Base-by-base conservation (phyloP, 2,329 filamentous ascomycete species). In the Cladophialophora immunda region DNA sequence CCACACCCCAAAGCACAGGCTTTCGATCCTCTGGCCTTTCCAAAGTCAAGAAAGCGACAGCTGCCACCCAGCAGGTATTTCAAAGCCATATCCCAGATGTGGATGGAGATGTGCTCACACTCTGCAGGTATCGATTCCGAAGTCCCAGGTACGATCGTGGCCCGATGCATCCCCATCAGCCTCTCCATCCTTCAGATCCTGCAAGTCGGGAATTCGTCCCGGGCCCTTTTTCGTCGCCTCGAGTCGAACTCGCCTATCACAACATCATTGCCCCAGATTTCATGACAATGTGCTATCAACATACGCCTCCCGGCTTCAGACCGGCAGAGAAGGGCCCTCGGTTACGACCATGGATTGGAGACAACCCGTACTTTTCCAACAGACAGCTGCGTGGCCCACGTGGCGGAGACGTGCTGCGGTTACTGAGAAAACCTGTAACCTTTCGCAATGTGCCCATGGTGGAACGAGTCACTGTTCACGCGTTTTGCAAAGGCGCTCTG, bases 131-230 rank as follows among this genome's bases (percentile, higher is more conserved):
- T 82, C 92, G 97, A 81, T 98, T 91, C 80, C 93, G 94, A 71
- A 90, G 94, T 58, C 95, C 95, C 70, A 95, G 94, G 82, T 99
- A 94, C 86, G 90, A 97, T 80, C 92, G 94, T 75, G 95, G 95
- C 64, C 94, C 94, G 70, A 85, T 98, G 27, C 94, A 98, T 78
- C 95, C 95, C 58, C 89, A 97, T 75, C 93, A 97, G 82, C 92
- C 93, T 66, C 94, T 93, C n/a, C 86, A 89, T 45, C 87, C 89
- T 59, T 95, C 94, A 69, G 92, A 97, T 75, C 94, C 94, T 0
- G 87, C 90, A 30, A 97, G 95, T 66, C 91, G 95, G 76, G 85
- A 93, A 76, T 99, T 95, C 79, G 85, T 92, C 29, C 94, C 95
- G 0, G 95, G 95, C 0, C 95, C 95, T 1, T 99, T 98, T 84